phyloP scores from a whole-genome alignment of 2,329 filamentous ascomycete genomes.

The Helotiales sp. region DNA sequence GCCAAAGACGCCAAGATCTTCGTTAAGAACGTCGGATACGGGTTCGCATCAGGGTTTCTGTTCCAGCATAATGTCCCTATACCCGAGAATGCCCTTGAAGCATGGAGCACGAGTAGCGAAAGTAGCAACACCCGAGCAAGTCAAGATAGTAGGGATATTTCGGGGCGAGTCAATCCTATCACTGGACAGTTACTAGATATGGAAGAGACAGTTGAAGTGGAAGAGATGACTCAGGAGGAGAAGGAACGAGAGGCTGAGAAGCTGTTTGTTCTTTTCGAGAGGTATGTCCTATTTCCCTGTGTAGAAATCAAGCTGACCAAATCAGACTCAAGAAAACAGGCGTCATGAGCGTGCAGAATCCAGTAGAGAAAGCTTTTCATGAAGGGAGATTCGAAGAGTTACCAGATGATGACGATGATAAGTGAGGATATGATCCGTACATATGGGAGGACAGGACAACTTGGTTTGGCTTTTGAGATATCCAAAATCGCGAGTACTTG shows the following conservation, averaged over 20 bases:
- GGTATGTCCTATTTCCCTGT: constrained; percentile 29
- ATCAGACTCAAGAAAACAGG: constrained; percentile 40
- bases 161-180: constrained; percentile 39
- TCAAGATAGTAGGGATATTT: constrained; percentile 34
- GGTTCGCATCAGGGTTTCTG: constrained; percentile 88
- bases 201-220: constrained; percentile 50
- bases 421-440: constrained; percentile 15
- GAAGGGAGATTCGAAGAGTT: constrained; percentile 41
- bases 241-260: constrained; percentile 74
- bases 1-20: constrained; percentile 79
- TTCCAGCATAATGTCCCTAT: constrained; percentile 82
- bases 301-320: constrained; percentile 13
- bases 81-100: constrained; percentile 67
- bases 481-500: neutral
- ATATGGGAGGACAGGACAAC: neutral
- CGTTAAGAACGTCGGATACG: constrained; percentile 91
- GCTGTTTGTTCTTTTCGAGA: constrained; percentile 43
- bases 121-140: constrained; percentile 34
- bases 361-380: constrained; percentile 36
- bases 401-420: constrained; percentile 40
- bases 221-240: constrained; percentile 87
- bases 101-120: constrained; percentile 47
- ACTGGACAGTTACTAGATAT: constrained; percentile 40
- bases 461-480: neutral
- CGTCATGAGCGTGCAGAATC: constrained; percentile 40